Evolutionary conservation across 352 stramenopile species (phyloP).

Genomic region (Phytophthora kernoviae): DNA sequence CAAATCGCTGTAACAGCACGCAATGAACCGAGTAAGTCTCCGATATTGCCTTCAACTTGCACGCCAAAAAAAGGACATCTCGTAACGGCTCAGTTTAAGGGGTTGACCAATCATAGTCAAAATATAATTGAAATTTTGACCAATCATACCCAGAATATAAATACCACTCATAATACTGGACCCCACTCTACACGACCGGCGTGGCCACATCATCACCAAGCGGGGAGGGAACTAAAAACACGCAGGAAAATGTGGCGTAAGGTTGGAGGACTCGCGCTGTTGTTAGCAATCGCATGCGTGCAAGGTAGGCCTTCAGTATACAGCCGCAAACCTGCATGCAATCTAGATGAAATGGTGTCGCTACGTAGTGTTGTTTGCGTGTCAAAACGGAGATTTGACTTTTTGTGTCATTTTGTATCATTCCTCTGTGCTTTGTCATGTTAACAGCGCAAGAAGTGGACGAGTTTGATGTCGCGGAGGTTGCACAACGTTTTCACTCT

Average conservation of each 20-base stretch:
- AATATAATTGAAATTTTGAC: too few species aligned
- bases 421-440: neutral
- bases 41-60: slow-evolving; percentile 2
- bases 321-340: too few species aligned
- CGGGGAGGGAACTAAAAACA: slow-evolving; percentile 8
- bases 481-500: neutral
- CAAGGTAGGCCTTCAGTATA: slow-evolving; percentile 15
- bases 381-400: slow-evolving; percentile 1
- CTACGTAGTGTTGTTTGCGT: neutral
- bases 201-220: slow-evolving; percentile 1
- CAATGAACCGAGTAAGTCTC: too few species aligned
- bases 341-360: too few species aligned
- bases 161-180: neutral
- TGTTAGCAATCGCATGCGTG: slow-evolving; percentile 31
- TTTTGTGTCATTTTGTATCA: slow-evolving; percentile 3
- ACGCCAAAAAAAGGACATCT: slow-evolving; percentile 8
- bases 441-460: slow-evolving; percentile 46
- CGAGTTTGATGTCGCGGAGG: slow-evolving; percentile 53
- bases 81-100: slow-evolving; percentile 9
- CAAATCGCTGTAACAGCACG: too few species aligned
- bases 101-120: too few species aligned
- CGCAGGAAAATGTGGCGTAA: slow-evolving; percentile 35
- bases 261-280: slow-evolving; percentile 33
- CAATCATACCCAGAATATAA: too few species aligned
- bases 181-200: neutral